Evolutionary conservation across 2,329 filamentous ascomycete genomes (phyloP).

Genomic region (Alternaria metachromatica): DNA sequence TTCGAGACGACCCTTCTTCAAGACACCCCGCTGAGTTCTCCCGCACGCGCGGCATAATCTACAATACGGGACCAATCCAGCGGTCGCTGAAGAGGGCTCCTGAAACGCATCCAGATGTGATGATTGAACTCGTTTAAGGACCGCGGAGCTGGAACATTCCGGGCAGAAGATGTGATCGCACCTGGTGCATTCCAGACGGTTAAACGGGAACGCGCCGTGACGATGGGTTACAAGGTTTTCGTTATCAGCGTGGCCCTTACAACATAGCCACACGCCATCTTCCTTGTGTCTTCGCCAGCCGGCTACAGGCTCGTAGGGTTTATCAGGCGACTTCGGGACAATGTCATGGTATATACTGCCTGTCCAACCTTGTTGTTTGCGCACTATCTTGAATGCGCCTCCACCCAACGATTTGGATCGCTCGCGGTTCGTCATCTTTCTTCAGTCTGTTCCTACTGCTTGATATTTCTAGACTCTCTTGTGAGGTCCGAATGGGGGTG

Average conservation of each 20-base stretch:
- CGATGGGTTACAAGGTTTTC: constrained; percentile 18
- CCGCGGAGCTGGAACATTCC: not conserved
- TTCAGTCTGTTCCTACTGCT: no score
- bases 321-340: not conserved
- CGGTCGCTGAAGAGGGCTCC: not conserved
- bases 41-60: not conserved
- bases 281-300: not conserved
- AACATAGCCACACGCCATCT: constrained; percentile 23
- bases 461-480: not conserved
- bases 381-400: not conserved
- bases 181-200: not conserved
- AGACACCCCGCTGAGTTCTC: not conserved
- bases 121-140: not conserved
- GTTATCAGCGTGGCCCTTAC: constrained; percentile 6
- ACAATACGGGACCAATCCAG: not conserved
- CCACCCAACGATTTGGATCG: not conserved
- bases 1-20: not conserved
- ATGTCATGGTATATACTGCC: not conserved
- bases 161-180: not conserved
- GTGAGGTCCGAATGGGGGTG: not conserved
- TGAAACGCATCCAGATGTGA: not conserved
- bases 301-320: not conserved
- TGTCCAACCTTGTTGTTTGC: not conserved
- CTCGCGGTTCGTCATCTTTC: not conserved
- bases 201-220: not conserved